phyloP scores from a whole-genome alignment of 192 early-diverging fungal genomes.

The Piromyces sp. region DNA sequence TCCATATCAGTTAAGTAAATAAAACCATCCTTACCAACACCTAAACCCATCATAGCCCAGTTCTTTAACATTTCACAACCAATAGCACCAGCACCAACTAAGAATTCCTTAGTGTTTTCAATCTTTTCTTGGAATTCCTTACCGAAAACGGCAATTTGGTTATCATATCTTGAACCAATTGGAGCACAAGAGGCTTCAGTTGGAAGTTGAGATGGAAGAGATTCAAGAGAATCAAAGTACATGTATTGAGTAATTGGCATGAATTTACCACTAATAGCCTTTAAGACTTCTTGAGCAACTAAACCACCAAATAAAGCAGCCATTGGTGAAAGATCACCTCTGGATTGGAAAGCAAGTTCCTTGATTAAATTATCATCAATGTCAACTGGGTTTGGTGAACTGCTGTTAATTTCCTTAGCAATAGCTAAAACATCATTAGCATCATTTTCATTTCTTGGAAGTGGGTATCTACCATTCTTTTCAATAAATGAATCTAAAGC shows the following conservation, averaged over 20 bases:
- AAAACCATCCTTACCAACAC: slow-evolving; percentile 50
- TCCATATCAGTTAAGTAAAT: slow-evolving; percentile 97
- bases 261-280: slow-evolving; percentile 96
- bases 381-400: slow-evolving; percentile 43
- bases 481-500: slow-evolving; percentile 69
- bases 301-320: slow-evolving; percentile 89
- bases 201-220: slow-evolving; percentile 52
- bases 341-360: slow-evolving; percentile 70
- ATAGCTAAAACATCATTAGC: slow-evolving; percentile 57
- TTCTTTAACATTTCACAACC: slow-evolving; percentile 99
- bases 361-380: slow-evolving; percentile 74
- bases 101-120: slow-evolving; percentile 72
- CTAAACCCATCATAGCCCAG: slow-evolving; percentile 89
- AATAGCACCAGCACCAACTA: slow-evolving; percentile 97
- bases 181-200: slow-evolving; percentile 63
- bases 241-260: slow-evolving; percentile 76
- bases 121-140: slow-evolving; percentile 73
- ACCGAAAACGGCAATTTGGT: slow-evolving; percentile 91
- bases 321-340: slow-evolving; percentile 88
- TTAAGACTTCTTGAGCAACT: slow-evolving; percentile 94
- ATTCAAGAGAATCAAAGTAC: slow-evolving; percentile 96
- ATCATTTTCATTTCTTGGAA: slow-evolving; percentile 70
- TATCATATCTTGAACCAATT: slow-evolving; percentile 81
- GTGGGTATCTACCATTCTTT: slow-evolving; percentile 53
- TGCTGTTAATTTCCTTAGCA: slow-evolving; percentile 55